A percentile compares a stretch with the other conserved stretches of the same genome.
phyloP scores from a whole-genome alignment of 805 yeast species.

The Teunomyces pallodes region DNA sequence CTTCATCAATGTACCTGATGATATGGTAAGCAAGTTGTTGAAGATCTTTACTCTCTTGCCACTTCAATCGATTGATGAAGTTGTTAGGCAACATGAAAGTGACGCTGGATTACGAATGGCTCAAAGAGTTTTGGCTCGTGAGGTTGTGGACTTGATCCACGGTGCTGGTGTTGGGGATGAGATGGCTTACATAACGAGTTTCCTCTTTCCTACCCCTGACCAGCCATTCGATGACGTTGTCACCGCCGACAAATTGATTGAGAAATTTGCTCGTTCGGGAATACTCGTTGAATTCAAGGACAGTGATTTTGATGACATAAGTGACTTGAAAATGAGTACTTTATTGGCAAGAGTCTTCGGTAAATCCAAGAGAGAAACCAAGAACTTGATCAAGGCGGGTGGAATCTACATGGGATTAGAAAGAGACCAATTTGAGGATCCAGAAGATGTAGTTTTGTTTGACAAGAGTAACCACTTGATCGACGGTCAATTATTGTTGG shows the following conservation, averaged over 20 bases:
- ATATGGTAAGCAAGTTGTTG: conserved; percentile 64
- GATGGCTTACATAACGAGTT: conserved; percentile 64
- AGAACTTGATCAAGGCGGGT: conserved; percentile 62
- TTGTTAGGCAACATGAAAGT: conserved; percentile 50
- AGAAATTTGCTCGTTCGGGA: conserved; percentile 58
- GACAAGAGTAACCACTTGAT: conserved; percentile 48
- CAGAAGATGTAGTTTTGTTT: conserved; percentile 49
- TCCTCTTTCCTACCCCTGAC: conserved; percentile 60
- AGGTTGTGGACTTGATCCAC: conserved; percentile 83
- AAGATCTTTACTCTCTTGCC: conserved; percentile 82
- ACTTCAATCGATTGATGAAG: conserved; percentile 48
- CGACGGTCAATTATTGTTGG: conserved; percentile 57
- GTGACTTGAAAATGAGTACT: conserved; percentile 47
- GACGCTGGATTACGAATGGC: conserved; percentile 69
- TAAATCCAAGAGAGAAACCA: conserved; percentile 57
- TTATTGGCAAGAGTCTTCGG: conserved; percentile 49
- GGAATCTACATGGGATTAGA: conserved; percentile 70
- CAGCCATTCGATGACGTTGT: conserved; percentile 46
- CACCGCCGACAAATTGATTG: conserved; percentile 48
- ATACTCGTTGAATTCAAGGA: conserved; percentile 41
- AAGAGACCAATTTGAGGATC: conserved; percentile 48
- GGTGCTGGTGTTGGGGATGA: conserved; percentile 73
- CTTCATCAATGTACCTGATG: conserved; percentile 77
- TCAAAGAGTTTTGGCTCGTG: conserved; percentile 75
- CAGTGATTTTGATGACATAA: conserved; percentile 18